These are phyloP conservation scores for Podila epicladia DNA, from an alignment of 192 early-diverging fungal genomes.

Conservation along the genomic window DNA sequence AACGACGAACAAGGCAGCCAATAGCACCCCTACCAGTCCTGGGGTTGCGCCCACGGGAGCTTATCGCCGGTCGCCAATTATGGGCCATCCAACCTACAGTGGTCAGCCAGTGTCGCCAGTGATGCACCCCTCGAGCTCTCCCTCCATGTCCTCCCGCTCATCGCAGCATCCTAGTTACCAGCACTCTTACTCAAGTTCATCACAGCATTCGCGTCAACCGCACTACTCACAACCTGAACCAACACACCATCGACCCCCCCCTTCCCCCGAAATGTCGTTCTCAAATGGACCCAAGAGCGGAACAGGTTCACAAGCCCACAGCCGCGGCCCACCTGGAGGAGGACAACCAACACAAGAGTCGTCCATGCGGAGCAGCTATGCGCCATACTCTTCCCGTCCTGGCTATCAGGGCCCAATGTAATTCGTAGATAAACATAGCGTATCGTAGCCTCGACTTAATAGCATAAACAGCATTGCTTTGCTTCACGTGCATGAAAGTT, in stretches of 20 bases:
- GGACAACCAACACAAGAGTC: not conserved
- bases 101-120: not conserved
- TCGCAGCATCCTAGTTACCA: not conserved
- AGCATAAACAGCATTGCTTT: not conserved
- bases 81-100: not conserved
- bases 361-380: not conserved
- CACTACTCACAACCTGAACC: not conserved
- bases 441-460: too few relatives aligned
- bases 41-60: not conserved
- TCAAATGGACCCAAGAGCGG: not conserved
- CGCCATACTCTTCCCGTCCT: not conserved
- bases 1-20: not conserved
- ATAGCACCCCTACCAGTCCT: not conserved
- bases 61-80: not conserved
- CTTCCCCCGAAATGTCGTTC: not conserved
- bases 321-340: not conserved
- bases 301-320: not conserved
- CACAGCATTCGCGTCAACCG: not conserved
- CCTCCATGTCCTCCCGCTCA: not conserved
- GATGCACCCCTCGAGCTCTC: not conserved
- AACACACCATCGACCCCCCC: not conserved
- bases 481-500: not conserved
- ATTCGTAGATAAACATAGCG: too few relatives aligned
- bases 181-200: not conserved
- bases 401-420: not conserved